Evolutionary conservation across 2,329 filamentous ascomycete species (phyloP).

Genomic region (Fusarium hainanense): DNA sequence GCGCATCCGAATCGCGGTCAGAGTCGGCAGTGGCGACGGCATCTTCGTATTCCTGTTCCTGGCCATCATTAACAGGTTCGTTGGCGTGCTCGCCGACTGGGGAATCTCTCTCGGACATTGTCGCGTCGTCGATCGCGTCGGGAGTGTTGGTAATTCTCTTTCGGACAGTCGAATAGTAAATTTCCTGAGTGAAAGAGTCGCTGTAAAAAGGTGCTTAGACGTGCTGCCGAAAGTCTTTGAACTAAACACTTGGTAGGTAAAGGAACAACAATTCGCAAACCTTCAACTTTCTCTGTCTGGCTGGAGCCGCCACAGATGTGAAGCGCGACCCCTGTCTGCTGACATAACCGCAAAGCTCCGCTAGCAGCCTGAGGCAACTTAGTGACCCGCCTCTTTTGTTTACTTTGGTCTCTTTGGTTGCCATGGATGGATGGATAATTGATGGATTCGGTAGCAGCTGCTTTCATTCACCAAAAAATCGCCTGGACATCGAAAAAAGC

Average conservation of each 20-base stretch:
- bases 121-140: slow-evolving; percentile 26
- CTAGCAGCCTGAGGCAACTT: slow-evolving; percentile 41
- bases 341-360: slow-evolving; percentile 44
- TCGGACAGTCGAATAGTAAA: neutral
- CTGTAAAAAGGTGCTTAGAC: neutral
- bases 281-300: slow-evolving; percentile 42
- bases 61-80: slow-evolving; percentile 54
- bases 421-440: slow-evolving; percentile 38
- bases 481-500: slow-evolving; percentile 4
- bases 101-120: slow-evolving; percentile 62
- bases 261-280: slow-evolving; percentile 28
- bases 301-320: slow-evolving; percentile 34
- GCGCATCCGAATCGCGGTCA: slow-evolving; percentile 68
- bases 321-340: slow-evolving; percentile 41
- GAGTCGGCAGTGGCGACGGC: slow-evolving; percentile 54
- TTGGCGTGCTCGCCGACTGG: slow-evolving; percentile 53
- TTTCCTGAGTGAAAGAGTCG: neutral
- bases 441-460: slow-evolving; percentile 23
- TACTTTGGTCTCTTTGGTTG: slow-evolving; percentile 49
- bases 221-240: slow-evolving; percentile 7
- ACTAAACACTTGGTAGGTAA: neutral
- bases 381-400: slow-evolving; percentile 45
- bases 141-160: neutral
- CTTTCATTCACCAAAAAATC: slow-evolving; percentile 23
- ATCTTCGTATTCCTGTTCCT: slow-evolving; percentile 52